Evolutionary conservation across 2,329 filamentous ascomycete genomes (phyloP), one percentile per base, ranked within the genome.

Genomic region (Neoascochyta sp.): DNA sequence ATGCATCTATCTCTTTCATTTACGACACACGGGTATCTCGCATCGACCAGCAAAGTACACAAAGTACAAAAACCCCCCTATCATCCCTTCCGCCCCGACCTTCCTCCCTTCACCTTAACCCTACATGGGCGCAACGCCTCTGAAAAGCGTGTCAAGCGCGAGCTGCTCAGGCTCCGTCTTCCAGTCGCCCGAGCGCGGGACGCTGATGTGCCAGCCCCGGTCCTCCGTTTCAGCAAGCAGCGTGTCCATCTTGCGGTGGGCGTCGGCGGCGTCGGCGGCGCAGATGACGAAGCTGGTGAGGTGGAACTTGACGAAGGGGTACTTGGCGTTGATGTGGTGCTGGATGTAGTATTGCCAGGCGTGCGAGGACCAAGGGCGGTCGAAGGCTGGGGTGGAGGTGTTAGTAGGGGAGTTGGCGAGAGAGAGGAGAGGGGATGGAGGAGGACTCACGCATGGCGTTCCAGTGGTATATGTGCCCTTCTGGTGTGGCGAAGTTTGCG

Each of bases 341-440:
- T 52, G 45, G 10, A 55, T 30, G 34, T 52, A 56, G 26, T 54
- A 57, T 16, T 57, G 54, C 51, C 54, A 57, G 7, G 52, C 51
- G 13, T 52, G 50, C 1, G 47, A 34, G 0, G 54, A 54, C 10
- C 32, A 55, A 0, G 51, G 52, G 0, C 51, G 45, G 16, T 58
- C 54, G 16, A 57, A 58, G n/a, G 50, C 52, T 55, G 7, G 14
- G 2, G 9, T 3, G 31, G n/a, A 30, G n/a, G n/a, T n/a, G 27
- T 23, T 9, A 27, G 10, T 10, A 18, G 9, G 26, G 10, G 10
- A 15, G 21, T 3, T 22, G n/a, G 16, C 27, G 12, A 12, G 20
- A 34, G 10, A 16, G 17, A 11, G 11, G 4, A 5, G n/a, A 10
- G 13, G 9, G 11, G 1, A 22, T 26, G 5, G 2, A 8, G 13